Conservation (phyloP, 2,329 filamentous ascomycete genomes). For the Didymella arachidicola region DNA sequence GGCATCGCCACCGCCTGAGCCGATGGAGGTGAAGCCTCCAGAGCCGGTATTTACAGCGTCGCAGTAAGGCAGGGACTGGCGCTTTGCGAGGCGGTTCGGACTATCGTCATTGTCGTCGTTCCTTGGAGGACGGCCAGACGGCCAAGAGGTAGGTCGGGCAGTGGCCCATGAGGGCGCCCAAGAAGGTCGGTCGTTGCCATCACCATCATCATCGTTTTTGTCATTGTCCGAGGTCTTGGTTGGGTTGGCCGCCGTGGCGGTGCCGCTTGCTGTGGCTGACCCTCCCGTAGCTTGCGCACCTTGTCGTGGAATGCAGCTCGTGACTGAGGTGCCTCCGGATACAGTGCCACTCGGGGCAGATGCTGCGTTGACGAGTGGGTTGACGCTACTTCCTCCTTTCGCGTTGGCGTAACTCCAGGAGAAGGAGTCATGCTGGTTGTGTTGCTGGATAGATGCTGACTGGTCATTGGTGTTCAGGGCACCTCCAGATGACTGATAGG, state of each 20-base stretch:
- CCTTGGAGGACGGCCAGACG: conserved; percentile 18
- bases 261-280: conserved; percentile 9
- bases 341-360: conserved; percentile 32
- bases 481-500: conserved; percentile 54
- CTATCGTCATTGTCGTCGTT: conserved; percentile 10
- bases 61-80: conserved; percentile 40
- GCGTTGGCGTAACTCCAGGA: conserved; percentile 58
- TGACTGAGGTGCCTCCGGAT: conserved; percentile 23
- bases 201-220: conserved; percentile 12
- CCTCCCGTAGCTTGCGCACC: conserved; percentile 25
- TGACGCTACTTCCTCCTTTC: conserved; percentile 58
- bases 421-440: conserved; percentile 54
- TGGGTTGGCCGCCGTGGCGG: conserved; percentile 13
- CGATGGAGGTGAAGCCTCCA: conserved; percentile 29
- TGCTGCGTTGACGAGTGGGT: conserved; percentile 51
- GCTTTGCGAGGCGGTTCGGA: conserved; percentile 20
- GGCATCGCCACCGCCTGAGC: conserved; percentile 7
- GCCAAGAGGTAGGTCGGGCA: conserved; percentile 30
- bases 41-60: conserved; percentile 31
- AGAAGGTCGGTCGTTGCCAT: conserved; percentile 8
- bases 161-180: conserved; percentile 22
- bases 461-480: conserved; percentile 58
- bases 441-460: conserved; percentile 55
- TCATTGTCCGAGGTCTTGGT: conserved; percentile 4
- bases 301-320: conserved; percentile 44